Evolutionary conservation across 2,329 filamentous ascomycete genomes (phyloP).

Genomic region (Sporothrix variecibatus): DNA sequence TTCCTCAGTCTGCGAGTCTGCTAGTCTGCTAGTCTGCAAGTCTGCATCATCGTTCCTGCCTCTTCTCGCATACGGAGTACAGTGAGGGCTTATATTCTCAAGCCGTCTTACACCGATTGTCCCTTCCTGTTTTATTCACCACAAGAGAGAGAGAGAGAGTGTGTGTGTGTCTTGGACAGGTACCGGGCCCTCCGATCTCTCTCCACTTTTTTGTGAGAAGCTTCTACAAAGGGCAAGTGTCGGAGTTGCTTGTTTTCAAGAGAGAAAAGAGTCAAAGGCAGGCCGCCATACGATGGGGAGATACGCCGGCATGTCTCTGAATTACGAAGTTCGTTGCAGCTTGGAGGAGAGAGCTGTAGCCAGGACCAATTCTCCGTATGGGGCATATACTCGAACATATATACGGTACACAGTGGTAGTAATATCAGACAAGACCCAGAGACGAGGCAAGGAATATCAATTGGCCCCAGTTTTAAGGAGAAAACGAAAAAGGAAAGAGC

Average conservation of each 20-base stretch:
- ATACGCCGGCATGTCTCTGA: constrained; percentile 1
- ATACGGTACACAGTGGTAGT: neutral
- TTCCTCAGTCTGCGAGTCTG: neutral
- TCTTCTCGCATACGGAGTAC: neutral
- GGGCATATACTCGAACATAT: neutral
- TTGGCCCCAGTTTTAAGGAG: neutral
- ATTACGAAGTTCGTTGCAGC: neutral
- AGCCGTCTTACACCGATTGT: neutral
- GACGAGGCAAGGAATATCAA: neutral
- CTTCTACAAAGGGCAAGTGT: neutral
- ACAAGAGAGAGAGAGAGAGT: no score
- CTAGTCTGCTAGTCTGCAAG: neutral
- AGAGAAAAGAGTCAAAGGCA: neutral
- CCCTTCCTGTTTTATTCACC: neutral
- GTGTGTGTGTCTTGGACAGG: neutral
- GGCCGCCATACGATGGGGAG: neutral
- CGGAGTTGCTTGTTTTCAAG: neutral
- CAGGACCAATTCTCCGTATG: constrained; percentile 7
- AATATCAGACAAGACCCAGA: neutral
- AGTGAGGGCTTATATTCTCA: neutral
- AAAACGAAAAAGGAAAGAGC: neutral
- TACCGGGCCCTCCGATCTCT: neutral
- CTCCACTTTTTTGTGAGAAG: neutral
- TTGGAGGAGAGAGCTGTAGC: neutral
- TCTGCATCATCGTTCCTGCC: neutral